Percentiles rank a stretch among this genome's conserved stretches.
These are phyloP conservation scores for Arachis hypogaea DNA, from an alignment of 306 rosid genomes.

Conservation along the genomic window DNA sequence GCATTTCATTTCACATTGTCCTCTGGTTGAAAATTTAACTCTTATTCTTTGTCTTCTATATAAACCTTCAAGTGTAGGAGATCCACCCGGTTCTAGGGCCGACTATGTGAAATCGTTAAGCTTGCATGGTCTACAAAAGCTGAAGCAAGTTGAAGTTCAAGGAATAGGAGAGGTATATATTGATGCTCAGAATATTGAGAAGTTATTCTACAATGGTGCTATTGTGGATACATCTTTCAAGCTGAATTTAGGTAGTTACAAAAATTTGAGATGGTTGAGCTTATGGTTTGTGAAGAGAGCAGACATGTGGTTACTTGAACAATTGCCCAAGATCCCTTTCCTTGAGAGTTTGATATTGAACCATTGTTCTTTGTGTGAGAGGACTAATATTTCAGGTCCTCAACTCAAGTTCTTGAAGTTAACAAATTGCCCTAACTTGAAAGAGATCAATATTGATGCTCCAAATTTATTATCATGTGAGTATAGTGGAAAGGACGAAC, in stretches of 20 bases:
- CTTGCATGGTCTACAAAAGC: conserved; percentile 17
- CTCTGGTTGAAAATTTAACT: conserved; percentile 31
- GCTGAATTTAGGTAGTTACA: conserved; percentile 20
- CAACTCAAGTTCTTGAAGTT: conserved; percentile 32
- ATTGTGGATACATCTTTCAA: not conserved
- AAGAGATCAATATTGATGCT: conserved; percentile 37
- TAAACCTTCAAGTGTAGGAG: not conserved
- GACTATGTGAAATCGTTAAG: conserved; percentile 10
- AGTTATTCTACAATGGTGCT: not conserved
- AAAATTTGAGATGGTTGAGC: conserved; percentile 21
- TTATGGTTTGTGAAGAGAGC: not conserved
- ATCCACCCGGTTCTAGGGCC: not conserved
- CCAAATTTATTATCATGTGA: conserved; percentile 27
- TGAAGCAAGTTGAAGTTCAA: conserved; percentile 29
- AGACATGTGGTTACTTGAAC: conserved; percentile 35
- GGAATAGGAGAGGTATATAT: conserved; percentile 25
- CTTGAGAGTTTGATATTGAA: conserved; percentile 38
- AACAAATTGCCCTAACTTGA: conserved; percentile 2
- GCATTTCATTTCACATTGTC: conserved; percentile 40
- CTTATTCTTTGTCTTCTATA: not conserved
- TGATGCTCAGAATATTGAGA: conserved; percentile 34
- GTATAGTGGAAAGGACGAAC: not conserved
- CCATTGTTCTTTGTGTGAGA: conserved; percentile 35
- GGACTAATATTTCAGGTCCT: conserved; percentile 35
- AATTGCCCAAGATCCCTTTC: conserved; percentile 30